Evolutionary conservation across 2,329 filamentous ascomycete genomes (phyloP).

Genomic region (Didymella arachidicola): DNA sequence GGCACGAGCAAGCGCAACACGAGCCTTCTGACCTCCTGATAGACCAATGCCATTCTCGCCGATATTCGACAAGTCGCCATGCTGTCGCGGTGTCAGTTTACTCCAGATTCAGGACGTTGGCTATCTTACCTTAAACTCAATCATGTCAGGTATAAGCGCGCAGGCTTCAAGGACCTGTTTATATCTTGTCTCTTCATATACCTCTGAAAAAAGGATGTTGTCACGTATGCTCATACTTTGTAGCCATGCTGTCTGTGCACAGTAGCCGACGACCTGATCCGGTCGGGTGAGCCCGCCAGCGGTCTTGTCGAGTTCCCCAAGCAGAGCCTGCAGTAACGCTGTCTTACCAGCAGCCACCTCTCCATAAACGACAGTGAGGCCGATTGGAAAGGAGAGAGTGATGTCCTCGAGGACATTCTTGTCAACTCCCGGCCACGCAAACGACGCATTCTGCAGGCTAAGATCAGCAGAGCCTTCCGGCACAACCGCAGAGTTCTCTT

Average conservation of each 20-base stretch:
- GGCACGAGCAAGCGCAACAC: slow-evolving; percentile 67
- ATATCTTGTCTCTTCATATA: slow-evolving; percentile 74
- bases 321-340: slow-evolving; percentile 64
- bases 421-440: slow-evolving; percentile 77
- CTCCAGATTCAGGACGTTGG: background rate
- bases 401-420: slow-evolving; percentile 64
- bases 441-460: slow-evolving; percentile 70
- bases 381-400: slow-evolving; percentile 62
- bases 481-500: slow-evolving; percentile 60
- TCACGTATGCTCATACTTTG: slow-evolving; percentile 75
- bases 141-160: slow-evolving; percentile 67
- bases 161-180: slow-evolving; percentile 73
- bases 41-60: slow-evolving; percentile 69
- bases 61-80: slow-evolving; percentile 68
- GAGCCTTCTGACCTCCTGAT: slow-evolving; percentile 67
- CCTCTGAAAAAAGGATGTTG: slow-evolving; percentile 70
- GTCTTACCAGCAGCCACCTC: slow-evolving; percentile 71
- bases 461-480: slow-evolving; percentile 50
- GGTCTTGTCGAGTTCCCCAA: slow-evolving; percentile 66
- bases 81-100: slow-evolving; percentile 22
- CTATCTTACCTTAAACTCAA: slow-evolving; percentile 61
- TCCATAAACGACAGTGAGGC: slow-evolving; percentile 68
- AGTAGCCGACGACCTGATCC: slow-evolving; percentile 68
- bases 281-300: slow-evolving; percentile 61
- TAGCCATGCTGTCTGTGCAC: slow-evolving; percentile 71